Evolutionary conservation across 2,329 filamentous ascomycete genomes (phyloP), one percentile per base, ranked within the genome.

Genomic region (Nakataea oryzae): DNA sequence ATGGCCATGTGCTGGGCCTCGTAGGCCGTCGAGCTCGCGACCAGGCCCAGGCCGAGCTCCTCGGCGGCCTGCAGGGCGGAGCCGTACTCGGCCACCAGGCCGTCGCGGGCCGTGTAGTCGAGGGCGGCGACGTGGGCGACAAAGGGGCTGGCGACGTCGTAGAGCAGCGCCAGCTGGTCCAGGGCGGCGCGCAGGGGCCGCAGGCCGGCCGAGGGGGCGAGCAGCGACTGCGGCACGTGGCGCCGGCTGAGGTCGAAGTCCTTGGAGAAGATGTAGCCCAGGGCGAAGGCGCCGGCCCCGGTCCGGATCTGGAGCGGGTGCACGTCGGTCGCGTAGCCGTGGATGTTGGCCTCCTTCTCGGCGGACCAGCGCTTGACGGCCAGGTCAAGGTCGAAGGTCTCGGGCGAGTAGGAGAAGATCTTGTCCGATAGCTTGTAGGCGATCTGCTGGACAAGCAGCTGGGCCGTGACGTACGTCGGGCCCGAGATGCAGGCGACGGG

Each of bases 241-340:
- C 93, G 87, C 82, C 95, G 97, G 79, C 84, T 86, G 70, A 96
- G 76, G 74, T 97, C 93, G 71, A 96, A 97, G 76, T 99, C 95
- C 70, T 91, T 91, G 64, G 93, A 97, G 81, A 97, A 99, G 74
- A 97, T 90, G 78, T 99, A 99, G 63, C 95, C 95, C 59, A 99
- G 83, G 27, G 95, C 92, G 71, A 97, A 89, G 66, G 90, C 87
- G 62, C 93, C 95, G 61, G 95, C 95, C 63, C 95, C 95, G 62
- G 89, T 85, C 61, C 95, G 85, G 56, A 93, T 96, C 79, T 99
- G 89, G 71, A 97, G 85, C 28, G 89, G 78, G 64, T 93, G 82
- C 58, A 97, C 85, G 17, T 86, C 80, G 59, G 95, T 93, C 65
- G 86, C 77, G 71, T 93, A 89, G 69, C 91, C 91, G 76, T 93